phyloP scores from a whole-genome alignment of 1,284 basidiomycete genomes.

The Retiboletus flavoniger region DNA sequence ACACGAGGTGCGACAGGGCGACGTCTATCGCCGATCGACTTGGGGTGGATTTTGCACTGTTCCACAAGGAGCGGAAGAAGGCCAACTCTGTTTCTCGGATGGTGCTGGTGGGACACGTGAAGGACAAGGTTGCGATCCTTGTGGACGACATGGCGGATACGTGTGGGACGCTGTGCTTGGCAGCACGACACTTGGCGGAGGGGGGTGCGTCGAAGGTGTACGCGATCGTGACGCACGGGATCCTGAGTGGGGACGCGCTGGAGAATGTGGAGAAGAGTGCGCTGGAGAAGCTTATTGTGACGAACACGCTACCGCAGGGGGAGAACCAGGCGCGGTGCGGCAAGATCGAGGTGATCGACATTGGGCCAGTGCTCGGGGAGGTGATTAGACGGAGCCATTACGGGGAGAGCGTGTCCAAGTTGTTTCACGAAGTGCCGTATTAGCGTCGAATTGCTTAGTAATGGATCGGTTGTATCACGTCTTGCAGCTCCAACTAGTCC shows the following conservation, averaged over 20 bases:
- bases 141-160: slow-evolving; percentile 99
- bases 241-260: slow-evolving; percentile 89
- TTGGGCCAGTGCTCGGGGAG: slow-evolving; percentile 93
- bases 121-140: slow-evolving; percentile 93
- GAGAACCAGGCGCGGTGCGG: slow-evolving; percentile 74
- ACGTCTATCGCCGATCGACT: slow-evolving; percentile 97
- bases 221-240: slow-evolving; percentile 97
- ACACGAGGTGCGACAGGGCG: slow-evolving; percentile 56
- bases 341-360: slow-evolving; percentile 96
- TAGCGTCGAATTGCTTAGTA: slow-evolving; percentile 38
- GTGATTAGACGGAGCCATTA: slow-evolving; percentile 92
- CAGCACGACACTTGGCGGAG: slow-evolving; percentile 86
- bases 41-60: slow-evolving; percentile 97
- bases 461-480: slow-evolving; percentile 15
- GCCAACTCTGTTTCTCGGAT: slow-evolving; percentile 99
- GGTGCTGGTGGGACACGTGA: slow-evolving; percentile 95
- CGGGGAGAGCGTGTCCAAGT: slow-evolving; percentile 79
- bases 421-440: slow-evolving; percentile 84
- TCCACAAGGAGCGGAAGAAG: slow-evolving; percentile 99
- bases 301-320: slow-evolving; percentile 94
- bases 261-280: slow-evolving; percentile 68
- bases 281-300: slow-evolving; percentile 95
- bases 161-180: slow-evolving; percentile 95
- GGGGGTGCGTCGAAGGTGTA: slow-evolving; percentile 86
- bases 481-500: slow-evolving; percentile 1